phyloP scores from a whole-genome alignment of 2,329 filamentous ascomycete genomes.

The Aspergillaceae sp. region DNA sequence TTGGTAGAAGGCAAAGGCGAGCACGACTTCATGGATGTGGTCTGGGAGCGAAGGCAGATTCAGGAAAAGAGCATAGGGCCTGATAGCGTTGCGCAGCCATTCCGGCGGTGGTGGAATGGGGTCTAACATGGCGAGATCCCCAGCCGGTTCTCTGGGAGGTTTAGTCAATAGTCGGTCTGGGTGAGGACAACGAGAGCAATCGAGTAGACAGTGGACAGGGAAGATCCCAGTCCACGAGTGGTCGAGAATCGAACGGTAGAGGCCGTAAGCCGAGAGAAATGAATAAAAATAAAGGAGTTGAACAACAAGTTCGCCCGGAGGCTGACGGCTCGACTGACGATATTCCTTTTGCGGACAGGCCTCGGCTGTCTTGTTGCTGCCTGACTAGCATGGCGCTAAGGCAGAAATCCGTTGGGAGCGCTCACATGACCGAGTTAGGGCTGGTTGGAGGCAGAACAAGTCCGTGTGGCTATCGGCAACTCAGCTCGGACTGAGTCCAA shows the following conservation, averaged over 20 bases:
- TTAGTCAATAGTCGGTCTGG: slow-evolving; percentile 1
- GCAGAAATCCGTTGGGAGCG: slow-evolving; percentile 9
- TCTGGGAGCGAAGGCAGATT: slow-evolving; percentile 48
- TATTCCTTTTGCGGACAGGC: background rate
- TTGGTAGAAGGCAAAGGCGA: slow-evolving; percentile 50
- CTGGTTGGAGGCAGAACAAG: no score
- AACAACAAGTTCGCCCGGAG: background rate
- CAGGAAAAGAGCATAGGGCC: slow-evolving; percentile 45
- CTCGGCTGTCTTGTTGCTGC: slow-evolving; percentile 2
- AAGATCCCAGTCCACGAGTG: background rate
- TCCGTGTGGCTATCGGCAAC: no score
- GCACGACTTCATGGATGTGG: slow-evolving; percentile 54
- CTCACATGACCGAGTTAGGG: background rate
- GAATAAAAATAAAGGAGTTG: background rate
- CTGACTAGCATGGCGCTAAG: slow-evolving; percentile 10
- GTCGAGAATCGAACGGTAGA: no score
- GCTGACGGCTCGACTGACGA: background rate
- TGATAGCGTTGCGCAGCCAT: slow-evolving; percentile 40
- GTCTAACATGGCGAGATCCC: slow-evolving; percentile 32
- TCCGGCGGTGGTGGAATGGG: slow-evolving; percentile 42
- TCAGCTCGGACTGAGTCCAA: no score
- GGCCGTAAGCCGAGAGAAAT: background rate
- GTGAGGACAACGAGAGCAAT: slow-evolving; percentile 4
- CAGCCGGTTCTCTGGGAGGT: background rate
- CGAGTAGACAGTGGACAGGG: background rate